Evolutionary conservation across 768 basidiomycete genomes (phyloP).

Genomic region (Lactifluus subvellereus): DNA sequence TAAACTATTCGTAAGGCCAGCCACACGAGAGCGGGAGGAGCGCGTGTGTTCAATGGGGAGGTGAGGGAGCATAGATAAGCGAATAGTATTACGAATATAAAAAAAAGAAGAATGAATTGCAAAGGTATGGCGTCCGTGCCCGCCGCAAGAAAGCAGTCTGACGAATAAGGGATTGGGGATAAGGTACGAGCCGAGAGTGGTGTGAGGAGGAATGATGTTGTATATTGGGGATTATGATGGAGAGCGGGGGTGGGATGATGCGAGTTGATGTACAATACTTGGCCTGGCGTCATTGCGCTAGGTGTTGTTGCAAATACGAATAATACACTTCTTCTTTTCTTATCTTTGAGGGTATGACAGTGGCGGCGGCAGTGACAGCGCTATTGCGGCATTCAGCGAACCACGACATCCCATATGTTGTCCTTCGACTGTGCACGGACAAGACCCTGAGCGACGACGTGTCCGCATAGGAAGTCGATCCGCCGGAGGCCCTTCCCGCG

Average conservation of each 20-base stretch:
- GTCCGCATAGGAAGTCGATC: constrained; percentile 6
- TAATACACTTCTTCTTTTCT: constrained; percentile 20
- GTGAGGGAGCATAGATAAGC: constrained; percentile 10
- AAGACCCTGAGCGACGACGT: constrained; percentile 5
- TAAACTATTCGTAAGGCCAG: constrained; percentile 7
- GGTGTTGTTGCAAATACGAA: constrained; percentile 14
- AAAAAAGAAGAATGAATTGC: neutral
- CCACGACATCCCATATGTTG: constrained; percentile 9
- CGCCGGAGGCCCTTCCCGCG: constrained; percentile 14
- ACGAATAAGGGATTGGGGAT: neutral
- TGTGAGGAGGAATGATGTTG: constrained; percentile 7
- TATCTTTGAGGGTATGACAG: neutral
- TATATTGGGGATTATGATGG: constrained; percentile 10
- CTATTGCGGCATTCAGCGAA: neutral
- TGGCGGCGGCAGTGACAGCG: neutral
- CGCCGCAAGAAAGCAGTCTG: neutral
- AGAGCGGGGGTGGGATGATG: constrained; percentile 13
- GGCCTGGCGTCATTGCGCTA: neutral
- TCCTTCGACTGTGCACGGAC: constrained; percentile 16
- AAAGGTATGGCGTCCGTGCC: constrained; percentile 11
- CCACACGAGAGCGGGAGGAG: neutral
- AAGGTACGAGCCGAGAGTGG: neutral
- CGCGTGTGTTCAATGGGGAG: neutral
- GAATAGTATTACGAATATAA: constrained; percentile 22
- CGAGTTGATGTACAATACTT: constrained; percentile 17